These are phyloP conservation scores for Testicularia cyperi DNA, from an alignment of 1,284 basidiomycete genomes.

Conservation along the genomic window DNA sequence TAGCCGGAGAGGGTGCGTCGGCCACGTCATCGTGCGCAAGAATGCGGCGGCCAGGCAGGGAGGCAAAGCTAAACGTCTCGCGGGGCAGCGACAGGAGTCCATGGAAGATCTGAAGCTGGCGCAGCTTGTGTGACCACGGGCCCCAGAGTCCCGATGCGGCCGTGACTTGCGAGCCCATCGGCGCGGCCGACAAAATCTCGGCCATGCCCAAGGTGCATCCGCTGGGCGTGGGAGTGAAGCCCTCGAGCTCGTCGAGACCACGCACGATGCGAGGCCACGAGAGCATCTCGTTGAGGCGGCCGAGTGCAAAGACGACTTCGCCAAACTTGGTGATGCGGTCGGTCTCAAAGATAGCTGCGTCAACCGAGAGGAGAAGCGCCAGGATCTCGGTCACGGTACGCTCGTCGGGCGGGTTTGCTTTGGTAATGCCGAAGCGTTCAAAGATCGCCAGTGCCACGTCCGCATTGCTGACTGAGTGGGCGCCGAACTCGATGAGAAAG, in stretches of 20 bases:
- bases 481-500: slow-evolving; percentile 47
- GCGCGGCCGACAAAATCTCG: slow-evolving; percentile 50
- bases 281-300: slow-evolving; percentile 23
- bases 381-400: slow-evolving; percentile 46
- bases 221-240: slow-evolving; percentile 61
- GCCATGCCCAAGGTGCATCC: slow-evolving; percentile 49
- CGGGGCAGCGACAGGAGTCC: slow-evolving; percentile 78
- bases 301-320: slow-evolving; percentile 27
- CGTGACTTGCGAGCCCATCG: slow-evolving; percentile 14
- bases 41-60: slow-evolving; percentile 44
- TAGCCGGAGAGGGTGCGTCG: slow-evolving; percentile 75
- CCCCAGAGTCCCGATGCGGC: slow-evolving; percentile 63
- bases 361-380: slow-evolving; percentile 44
- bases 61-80: slow-evolving; percentile 75
- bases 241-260: slow-evolving; percentile 61
- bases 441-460: slow-evolving; percentile 47
- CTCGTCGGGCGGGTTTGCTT: slow-evolving; percentile 36
- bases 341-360: slow-evolving; percentile 27
- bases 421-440: slow-evolving; percentile 39
- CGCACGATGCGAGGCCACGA: slow-evolving; percentile 60
- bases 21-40: slow-evolving; percentile 43
- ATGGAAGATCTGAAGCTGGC: slow-evolving; percentile 83
- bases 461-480: slow-evolving; percentile 27
- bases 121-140: slow-evolving; percentile 77
- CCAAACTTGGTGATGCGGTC: slow-evolving; percentile 36